phyloP scores from a whole-genome alignment of 495 filamentous ascomycete species.

The Neurospora tetrasperma region DNA sequence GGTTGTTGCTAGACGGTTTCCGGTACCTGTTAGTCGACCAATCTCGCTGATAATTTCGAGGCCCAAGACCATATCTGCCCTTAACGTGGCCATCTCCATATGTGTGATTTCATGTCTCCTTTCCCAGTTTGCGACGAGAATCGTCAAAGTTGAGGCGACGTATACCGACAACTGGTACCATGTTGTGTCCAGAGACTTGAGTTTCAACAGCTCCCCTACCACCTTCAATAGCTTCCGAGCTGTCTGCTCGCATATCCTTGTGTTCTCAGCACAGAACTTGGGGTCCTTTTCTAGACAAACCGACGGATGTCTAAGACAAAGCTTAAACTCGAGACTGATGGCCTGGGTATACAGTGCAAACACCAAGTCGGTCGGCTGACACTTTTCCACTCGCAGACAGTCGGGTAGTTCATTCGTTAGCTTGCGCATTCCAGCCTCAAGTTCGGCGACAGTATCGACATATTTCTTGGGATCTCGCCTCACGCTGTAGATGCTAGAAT shows the following conservation, averaged over 20 bases:
- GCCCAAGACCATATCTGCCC: conserved; percentile 59
- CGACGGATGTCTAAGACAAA: conserved; percentile 60
- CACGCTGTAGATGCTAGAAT: conserved; percentile 57
- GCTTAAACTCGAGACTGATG: conserved; percentile 36
- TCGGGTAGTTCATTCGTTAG: conserved; percentile 49
- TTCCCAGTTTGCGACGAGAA: conserved; percentile 59
- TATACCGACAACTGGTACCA: conserved; percentile 66
- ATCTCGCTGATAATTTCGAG: conserved; percentile 55
- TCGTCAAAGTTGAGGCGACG: conserved; percentile 62
- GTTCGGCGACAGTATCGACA: conserved; percentile 44
- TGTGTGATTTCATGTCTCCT: conserved; percentile 46
- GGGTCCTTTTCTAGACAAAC: conserved; percentile 51
- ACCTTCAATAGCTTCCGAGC: conserved; percentile 52
- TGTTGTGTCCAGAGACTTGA: conserved; percentile 67
- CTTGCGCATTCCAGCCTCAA: conserved; percentile 34
- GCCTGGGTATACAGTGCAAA: conserved; percentile 40
- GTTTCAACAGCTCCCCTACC: conserved; percentile 46
- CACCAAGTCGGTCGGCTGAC: conserved; percentile 42
- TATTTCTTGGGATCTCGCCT: conserved; percentile 49
- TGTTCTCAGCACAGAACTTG: conserved; percentile 52
- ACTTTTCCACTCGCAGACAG: conserved; percentile 37
- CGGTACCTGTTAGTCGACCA: conserved; percentile 40
- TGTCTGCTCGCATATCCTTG: conserved; percentile 56
- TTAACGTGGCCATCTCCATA: conserved; percentile 44
- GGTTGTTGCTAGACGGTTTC: conserved; percentile 23